Conservation (phyloP, 1,284 basidiomycete genomes). For the Cystobasidium slooffiae region DNA sequence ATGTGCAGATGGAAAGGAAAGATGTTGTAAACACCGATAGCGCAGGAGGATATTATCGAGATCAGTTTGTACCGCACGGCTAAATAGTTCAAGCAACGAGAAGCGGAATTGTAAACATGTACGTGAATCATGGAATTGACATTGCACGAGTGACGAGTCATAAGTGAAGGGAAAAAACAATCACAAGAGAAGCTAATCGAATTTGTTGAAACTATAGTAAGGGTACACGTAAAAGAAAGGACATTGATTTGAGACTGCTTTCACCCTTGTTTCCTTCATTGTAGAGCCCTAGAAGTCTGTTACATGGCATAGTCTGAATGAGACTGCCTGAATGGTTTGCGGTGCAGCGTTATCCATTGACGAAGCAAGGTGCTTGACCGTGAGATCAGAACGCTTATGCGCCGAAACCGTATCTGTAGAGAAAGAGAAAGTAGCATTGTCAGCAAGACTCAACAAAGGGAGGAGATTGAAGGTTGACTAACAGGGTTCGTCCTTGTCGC, state of each 20-base stretch:
- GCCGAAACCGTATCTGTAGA: conserved; percentile 31
- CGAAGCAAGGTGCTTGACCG: neutral
- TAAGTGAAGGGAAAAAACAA: neutral
- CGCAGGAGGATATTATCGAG: no score
- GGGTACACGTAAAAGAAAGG: neutral
- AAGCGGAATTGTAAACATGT: neutral
- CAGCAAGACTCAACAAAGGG: neutral
- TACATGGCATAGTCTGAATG: neutral
- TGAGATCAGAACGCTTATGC: conserved; percentile 16
- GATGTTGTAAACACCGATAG: no score
- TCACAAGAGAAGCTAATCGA: conserved; percentile 16
- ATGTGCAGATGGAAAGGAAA: no score
- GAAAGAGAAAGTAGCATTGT: conserved; percentile 4
- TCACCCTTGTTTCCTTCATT: neutral
- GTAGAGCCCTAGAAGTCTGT: neutral
- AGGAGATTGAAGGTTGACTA: conserved; percentile 47
- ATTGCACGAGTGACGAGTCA: neutral
- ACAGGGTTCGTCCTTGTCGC: conserved; percentile 66
- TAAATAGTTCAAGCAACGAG: neutral
- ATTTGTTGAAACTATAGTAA: neutral
- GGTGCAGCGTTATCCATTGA: neutral
- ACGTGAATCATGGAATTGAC: neutral
- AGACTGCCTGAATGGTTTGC: neutral
- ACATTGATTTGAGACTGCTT: neutral
- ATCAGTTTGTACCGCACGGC: no score